These are phyloP conservation scores for Rhynchospora pubera DNA, from an alignment of 176 grass and related monocot genomes.

Conservation along the genomic window DNA sequence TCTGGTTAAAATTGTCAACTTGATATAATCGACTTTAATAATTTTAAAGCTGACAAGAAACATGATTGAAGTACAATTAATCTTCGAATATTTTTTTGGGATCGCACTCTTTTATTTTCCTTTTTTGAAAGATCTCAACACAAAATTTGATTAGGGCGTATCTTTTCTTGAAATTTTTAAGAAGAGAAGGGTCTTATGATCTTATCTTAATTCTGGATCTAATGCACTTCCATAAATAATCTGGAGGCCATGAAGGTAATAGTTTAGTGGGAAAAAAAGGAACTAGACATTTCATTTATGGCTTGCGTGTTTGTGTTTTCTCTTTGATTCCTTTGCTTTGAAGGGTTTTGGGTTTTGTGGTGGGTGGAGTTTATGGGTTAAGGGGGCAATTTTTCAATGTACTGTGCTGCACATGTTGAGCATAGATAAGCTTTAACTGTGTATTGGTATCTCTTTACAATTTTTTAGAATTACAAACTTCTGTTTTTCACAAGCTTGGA, in stretches of 20 bases:
- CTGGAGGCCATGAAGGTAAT: not conserved
- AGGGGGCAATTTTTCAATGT: not conserved
- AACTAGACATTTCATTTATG: not conserved
- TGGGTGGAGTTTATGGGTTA: not conserved
- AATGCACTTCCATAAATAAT: not conserved
- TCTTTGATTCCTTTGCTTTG: not conserved
- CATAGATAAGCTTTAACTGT: not conserved
- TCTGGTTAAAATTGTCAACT: not conserved
- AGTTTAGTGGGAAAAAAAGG: not conserved
- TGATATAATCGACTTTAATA: not conserved
- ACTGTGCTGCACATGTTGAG: not conserved
- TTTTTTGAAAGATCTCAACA: not conserved
- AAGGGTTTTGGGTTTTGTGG: not conserved
- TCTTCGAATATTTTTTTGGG: not conserved
- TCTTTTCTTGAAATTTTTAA: not conserved
- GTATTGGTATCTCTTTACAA: not conserved
- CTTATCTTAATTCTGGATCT: not conserved
- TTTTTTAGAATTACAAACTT: not conserved
- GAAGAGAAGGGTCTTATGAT: not conserved
- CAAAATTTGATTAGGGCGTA: not conserved
- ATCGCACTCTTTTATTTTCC: not conserved
- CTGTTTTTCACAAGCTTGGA: not conserved
- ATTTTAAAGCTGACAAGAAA: not conserved
- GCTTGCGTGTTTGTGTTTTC: not conserved
- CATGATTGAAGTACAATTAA: not conserved